Evolutionary conservation across 2,329 filamentous ascomycete species (phyloP), one percentile per base, ranked within the genome.

Genomic region (Didymella lethalis): DNA sequence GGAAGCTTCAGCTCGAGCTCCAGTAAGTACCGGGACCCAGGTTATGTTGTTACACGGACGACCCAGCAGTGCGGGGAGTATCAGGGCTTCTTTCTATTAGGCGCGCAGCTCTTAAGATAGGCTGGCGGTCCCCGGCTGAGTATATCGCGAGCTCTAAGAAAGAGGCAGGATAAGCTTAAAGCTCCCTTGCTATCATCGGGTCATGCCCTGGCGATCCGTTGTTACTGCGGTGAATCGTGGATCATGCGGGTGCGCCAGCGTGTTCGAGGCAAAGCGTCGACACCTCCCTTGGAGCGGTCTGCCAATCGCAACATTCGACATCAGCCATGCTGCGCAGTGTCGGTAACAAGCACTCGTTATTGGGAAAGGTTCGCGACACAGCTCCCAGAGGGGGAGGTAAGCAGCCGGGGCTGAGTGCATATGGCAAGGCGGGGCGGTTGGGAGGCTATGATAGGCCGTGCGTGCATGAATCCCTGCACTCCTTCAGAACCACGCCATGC

Each of bases 401-500:
- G 64, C 62, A 68, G 57, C 61, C 64, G 67, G 66, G 71, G 70
- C 70, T 69, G 69, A 71, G 67, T 63, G 54, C 52, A 57, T 60
- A 57, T 49, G 47, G 62, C 53, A 54, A 59, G 54, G 64, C 51
- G 63, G 60, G 54, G 59, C 64, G 62, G 61, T 49, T 53, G 55
- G 49, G 45, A 46, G 45, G 53, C 43, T 50, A 56, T 59, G 53
- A 63, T 62, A 53, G 49, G 48, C 52, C 57, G 38, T 56, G 57
- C 62, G 55, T 61, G 57, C 60, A 65, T 49, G 56, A 41, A 64
- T 59, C 60, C 63, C 58, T 60, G 50, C 48, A 47, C 50, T 46
- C 59, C 29, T 31, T 52, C 59, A 64, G 25, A 47, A 50, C 20
- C 40, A 54, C 23, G 55, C 50, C 55, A 54, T 54, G 56, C 32